phyloP scores from a whole-genome alignment of 306 rosid genomes.

The Cyamopsis tetragonoloba region DNA sequence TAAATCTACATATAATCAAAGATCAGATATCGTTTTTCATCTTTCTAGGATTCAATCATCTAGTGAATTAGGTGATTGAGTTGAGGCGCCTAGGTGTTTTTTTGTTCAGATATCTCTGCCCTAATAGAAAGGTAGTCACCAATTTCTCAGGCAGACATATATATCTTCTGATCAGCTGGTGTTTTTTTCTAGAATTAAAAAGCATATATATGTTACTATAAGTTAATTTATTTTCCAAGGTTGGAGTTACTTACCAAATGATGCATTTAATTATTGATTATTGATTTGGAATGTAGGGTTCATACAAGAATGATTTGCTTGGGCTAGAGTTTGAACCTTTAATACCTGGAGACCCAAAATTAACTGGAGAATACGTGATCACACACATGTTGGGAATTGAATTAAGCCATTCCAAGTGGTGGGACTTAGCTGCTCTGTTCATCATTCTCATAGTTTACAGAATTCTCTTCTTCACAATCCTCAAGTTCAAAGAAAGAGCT shows the following conservation, averaged over 20 bases:
- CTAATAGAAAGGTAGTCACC: no score
- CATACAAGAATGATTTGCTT: constrained; percentile 65
- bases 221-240: no score
- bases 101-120: no score
- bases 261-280: background rate
- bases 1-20: no score
- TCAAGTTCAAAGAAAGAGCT: constrained; percentile 48
- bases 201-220: background rate
- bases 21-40: no score
- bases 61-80: no score
- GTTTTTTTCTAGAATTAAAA: no score
- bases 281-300: constrained; percentile 37
- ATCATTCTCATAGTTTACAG: constrained; percentile 37
- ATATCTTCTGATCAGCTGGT: no score
- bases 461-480: constrained; percentile 32
- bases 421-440: constrained; percentile 50
- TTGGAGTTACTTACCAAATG: background rate
- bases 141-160: no score
- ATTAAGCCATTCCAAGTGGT: constrained; percentile 54
- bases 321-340: constrained; percentile 62
- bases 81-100: no score
- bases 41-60: no score
- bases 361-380: constrained; percentile 41
- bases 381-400: constrained; percentile 43
- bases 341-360: constrained; percentile 41